Evolutionary conservation across 23 red algal species (phyloP), one percentile per base, ranked within the genome.

Genomic region (Agarophyton chilense): DNA sequence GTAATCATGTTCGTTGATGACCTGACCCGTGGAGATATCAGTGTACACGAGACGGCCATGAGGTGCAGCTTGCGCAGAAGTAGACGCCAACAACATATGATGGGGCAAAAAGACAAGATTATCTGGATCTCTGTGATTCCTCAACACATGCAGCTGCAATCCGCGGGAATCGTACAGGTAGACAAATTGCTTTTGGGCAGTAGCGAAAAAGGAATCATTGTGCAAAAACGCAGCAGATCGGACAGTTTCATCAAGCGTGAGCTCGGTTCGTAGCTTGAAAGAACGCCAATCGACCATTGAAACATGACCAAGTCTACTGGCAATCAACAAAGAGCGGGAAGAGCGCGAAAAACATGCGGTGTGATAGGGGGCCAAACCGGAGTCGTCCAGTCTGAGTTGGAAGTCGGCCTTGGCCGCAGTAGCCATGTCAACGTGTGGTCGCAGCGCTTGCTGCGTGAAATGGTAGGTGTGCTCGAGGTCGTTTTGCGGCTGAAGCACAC

Each of bases 81-180:
- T 81, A 44, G 90, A 88, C 58, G 90, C 84, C 25, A 99, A 78
- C 83, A 99, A 57, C n/a, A 99, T 52, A 68, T 99, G 97, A 54
- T 96, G 81, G 2, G 92, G 97, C 53, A 99, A 71, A 72, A 95
- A 99, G 22, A 57, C 87, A 46, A 99, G 73, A 24, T 78, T 54
- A 17, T 78, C 82, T 10, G 97, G 97, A 31, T 90, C 72, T 21
- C 70, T 46, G 55, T 99, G 97, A 63, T 86, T 68, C 42, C 93
- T 78, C 61, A 99, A 26, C 47, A 87, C 79, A 55, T 99, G 97
- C 17, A 99, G 26, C 85, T 99, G 88, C 38, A 72, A 77, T 10
- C 97, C 97, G 10, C 61, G 51, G 18, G 92, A 28, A 77, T 99
- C 97, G 78, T 99, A 95, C 36, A 99, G 89, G 63, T 88, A 90